phyloP scores from a whole-genome alignment of 805 yeast species.

The Helenozyma baotianmanensis region DNA sequence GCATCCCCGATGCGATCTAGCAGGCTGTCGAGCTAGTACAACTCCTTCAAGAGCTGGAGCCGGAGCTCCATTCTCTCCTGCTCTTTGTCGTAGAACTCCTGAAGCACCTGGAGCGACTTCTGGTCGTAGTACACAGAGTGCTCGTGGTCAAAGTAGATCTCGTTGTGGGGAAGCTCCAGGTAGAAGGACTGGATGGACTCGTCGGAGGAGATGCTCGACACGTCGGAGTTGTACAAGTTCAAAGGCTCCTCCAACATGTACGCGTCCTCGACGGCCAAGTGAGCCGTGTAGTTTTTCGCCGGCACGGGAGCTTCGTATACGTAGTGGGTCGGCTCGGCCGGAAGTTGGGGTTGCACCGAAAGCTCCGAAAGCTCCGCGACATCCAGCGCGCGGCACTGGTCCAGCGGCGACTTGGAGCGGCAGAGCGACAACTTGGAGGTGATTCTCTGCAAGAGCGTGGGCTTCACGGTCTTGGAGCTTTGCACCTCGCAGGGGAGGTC shows the following conservation, averaged over 20 bases:
- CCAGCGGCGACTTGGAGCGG: conserved; percentile 5
- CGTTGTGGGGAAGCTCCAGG: conserved; percentile 13
- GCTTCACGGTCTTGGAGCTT: conserved; percentile 2
- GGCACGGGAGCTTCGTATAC: no score
- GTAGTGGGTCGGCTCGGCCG: no score
- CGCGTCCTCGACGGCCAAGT: conserved; percentile 20
- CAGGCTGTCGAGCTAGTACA: no score
- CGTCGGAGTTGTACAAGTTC: conserved; percentile 13
- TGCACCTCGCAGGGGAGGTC: conserved; percentile 18
- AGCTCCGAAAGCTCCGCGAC: no score
- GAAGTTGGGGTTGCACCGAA: no score
- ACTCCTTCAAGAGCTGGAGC: conserved; percentile 32
- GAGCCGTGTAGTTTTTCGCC: no score
- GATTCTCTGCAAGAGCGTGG: conserved; percentile 6
- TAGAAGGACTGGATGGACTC: conserved; percentile 24
- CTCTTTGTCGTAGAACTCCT: conserved; percentile 23
- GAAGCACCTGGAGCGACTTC: conserved; percentile 5
- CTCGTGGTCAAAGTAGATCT: conserved; percentile 14
- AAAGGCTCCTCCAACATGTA: conserved; percentile 19
- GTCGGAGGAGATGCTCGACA: conserved; percentile 17
- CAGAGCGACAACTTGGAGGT: conserved; percentile 10
- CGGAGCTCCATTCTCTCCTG: conserved; percentile 36
- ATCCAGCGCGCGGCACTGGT: no score
- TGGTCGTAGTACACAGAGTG: conserved; percentile 11
- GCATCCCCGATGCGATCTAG: no score